These are phyloP conservation scores for Mycena maculata DNA, from an alignment of 768 basidiomycete species.

Conservation along the genomic window DNA sequence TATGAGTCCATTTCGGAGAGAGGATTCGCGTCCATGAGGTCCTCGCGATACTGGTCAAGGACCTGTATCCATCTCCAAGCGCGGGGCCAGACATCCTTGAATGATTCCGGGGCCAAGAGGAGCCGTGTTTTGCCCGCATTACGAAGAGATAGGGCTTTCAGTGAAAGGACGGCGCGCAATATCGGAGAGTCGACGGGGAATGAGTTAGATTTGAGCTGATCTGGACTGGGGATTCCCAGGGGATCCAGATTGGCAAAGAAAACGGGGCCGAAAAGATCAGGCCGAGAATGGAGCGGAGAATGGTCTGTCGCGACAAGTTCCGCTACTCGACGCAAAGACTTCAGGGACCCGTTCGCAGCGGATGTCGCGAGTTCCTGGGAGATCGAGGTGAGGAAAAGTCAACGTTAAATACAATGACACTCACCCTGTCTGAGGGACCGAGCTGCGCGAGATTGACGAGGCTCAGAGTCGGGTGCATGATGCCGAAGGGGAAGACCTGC, in stretches of 20 bases:
- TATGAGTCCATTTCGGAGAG: not conserved
- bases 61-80: slow-evolving; percentile 4
- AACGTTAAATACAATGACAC: not conserved
- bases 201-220: not conserved
- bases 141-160: not conserved
- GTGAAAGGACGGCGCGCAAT: not conserved
- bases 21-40: not conserved
- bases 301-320: not conserved
- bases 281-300: not conserved
- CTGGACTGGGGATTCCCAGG: not conserved
- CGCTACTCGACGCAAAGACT: not conserved
- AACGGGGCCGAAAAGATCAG: not conserved
- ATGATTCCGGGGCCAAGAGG: not conserved
- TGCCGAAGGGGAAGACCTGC: no score
- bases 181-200: not conserved
- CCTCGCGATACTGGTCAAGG: not conserved
- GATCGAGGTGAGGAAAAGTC: not conserved
- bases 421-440: not conserved
- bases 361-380: not conserved
- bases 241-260: slow-evolving; percentile 5
- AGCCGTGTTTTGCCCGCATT: not conserved
- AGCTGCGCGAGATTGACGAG: not conserved
- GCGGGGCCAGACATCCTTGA: not conserved
- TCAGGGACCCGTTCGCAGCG: not conserved
- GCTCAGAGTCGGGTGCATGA: not conserved